Evolutionary conservation across 495 filamentous ascomycete species (phyloP).

Genomic region (Choiromyces venosus): DNA sequence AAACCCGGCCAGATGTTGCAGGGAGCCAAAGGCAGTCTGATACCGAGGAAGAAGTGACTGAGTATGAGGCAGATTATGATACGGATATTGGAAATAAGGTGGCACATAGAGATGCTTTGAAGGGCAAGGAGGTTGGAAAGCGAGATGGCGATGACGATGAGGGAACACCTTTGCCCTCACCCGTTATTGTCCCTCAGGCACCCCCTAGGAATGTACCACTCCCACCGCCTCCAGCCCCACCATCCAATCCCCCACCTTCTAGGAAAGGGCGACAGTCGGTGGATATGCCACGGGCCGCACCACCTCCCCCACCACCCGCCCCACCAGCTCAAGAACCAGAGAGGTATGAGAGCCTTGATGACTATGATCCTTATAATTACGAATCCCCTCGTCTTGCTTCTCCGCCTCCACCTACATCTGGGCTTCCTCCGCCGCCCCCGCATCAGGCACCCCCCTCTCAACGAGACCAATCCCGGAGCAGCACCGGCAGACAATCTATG

Average conservation of each 20-base stretch:
- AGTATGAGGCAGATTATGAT: slow-evolving; percentile 97
- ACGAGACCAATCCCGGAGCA: slow-evolving; percentile 17
- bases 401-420: slow-evolving; percentile 34
- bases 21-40: slow-evolving; percentile 47
- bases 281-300: slow-evolving; percentile 65
- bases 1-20: slow-evolving; percentile 38
- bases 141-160: slow-evolving; percentile 48
- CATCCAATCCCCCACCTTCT: slow-evolving; percentile 38
- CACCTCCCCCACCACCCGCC: slow-evolving; percentile 58
- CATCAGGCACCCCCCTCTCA: slow-evolving; percentile 37
- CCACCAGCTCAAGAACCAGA: slow-evolving; percentile 48
- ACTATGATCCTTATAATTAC: slow-evolving; percentile 67
- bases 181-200: slow-evolving; percentile 43
- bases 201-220: slow-evolving; percentile 47
- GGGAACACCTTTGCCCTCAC: slow-evolving; percentile 47
- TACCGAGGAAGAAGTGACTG: slow-evolving; percentile 73
- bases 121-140: slow-evolving; percentile 69
- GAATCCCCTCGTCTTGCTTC: slow-evolving; percentile 48
- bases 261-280: slow-evolving; percentile 50
- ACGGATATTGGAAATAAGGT: slow-evolving; percentile 91
- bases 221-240: slow-evolving; percentile 53
- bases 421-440: slow-evolving; percentile 22
- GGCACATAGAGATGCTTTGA: slow-evolving; percentile 85
- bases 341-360: slow-evolving; percentile 46
- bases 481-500: slow-evolving; percentile 61